Conservation (phyloP, 1,284 basidiomycete species). For the Apiotrichum siamense region DNA sequence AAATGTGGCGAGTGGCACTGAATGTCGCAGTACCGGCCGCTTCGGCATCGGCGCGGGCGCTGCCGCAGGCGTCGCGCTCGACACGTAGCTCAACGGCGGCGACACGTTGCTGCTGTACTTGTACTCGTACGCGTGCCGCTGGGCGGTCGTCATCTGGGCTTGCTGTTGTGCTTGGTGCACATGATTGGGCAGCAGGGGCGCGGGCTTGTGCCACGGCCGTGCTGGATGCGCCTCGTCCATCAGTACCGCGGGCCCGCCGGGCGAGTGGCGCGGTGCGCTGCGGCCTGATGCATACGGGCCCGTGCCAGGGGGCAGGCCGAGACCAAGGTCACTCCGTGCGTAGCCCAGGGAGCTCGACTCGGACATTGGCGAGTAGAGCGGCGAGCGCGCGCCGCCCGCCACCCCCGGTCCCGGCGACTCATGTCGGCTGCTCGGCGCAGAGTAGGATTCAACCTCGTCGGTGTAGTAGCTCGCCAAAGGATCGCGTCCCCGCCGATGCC, state of each 20-base stretch:
- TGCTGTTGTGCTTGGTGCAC: no score
- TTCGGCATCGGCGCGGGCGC: no score
- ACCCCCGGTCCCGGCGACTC: not conserved
- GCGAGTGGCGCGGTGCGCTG: not conserved
- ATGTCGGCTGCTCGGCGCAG: not conserved
- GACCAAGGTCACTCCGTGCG: not conserved
- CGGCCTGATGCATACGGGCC: not conserved
- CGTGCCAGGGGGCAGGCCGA: not conserved
- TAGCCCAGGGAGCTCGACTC: not conserved
- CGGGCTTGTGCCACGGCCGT: not conserved
- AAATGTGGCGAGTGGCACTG: not conserved
- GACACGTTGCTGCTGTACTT: not conserved
- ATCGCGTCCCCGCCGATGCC: no score
- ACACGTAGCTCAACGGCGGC: not conserved
- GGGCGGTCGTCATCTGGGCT: not conserved
- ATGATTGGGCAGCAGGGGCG: no score
- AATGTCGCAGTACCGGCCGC: not conserved
- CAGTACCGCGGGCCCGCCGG: not conserved
- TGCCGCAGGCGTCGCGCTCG: not conserved
- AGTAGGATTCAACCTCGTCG: no score
- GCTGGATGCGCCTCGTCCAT: not conserved
- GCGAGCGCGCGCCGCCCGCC: not conserved
- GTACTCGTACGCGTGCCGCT: not conserved
- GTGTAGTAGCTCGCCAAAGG: no score
- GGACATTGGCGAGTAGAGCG: not conserved